These are phyloP conservation scores for Metschnikowia picachoensis DNA, from an alignment of 805 yeast genomes.

Conservation along the genomic window DNA sequence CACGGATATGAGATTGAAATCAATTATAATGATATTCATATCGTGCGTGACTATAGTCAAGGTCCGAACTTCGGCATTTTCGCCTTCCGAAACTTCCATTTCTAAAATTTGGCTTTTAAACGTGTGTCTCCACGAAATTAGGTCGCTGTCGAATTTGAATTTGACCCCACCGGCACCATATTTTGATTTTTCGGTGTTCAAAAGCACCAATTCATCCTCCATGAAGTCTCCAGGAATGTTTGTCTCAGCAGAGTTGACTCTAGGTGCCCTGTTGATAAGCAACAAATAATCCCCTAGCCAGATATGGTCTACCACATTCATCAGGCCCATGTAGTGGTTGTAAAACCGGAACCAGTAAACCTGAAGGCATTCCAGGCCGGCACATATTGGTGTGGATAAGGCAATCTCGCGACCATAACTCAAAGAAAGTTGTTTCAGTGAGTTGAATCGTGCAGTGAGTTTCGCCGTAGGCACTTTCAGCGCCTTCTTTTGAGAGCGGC, in stretches of 20 bases:
- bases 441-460: constrained; percentile 16
- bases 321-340: constrained; percentile 28
- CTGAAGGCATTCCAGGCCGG: constrained; percentile 25
- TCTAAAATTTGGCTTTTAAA: constrained; percentile 24
- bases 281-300: constrained; percentile 35
- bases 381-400: constrained; percentile 14
- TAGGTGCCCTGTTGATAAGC: constrained; percentile 27
- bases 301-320: constrained; percentile 33
- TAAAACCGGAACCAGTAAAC: constrained; percentile 38
- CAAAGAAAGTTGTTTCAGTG: constrained; percentile 12
- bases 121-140: constrained; percentile 37
- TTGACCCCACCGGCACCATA: constrained; percentile 31
- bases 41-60: constrained; percentile 31
- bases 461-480: constrained; percentile 20
- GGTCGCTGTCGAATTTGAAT: constrained; percentile 35
- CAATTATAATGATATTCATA: constrained; percentile 26
- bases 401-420: constrained; percentile 13
- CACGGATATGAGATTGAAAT: constrained; percentile 13
- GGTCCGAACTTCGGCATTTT: neutral
- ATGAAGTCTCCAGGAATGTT: constrained; percentile 12
- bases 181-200: constrained; percentile 29
- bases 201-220: constrained; percentile 35
- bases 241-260: constrained; percentile 15
- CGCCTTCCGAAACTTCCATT: constrained; percentile 14
- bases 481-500: constrained; percentile 10